These are phyloP conservation scores for Quercus robur DNA, from an alignment of 306 rosid species.

Conservation along the genomic window DNA sequence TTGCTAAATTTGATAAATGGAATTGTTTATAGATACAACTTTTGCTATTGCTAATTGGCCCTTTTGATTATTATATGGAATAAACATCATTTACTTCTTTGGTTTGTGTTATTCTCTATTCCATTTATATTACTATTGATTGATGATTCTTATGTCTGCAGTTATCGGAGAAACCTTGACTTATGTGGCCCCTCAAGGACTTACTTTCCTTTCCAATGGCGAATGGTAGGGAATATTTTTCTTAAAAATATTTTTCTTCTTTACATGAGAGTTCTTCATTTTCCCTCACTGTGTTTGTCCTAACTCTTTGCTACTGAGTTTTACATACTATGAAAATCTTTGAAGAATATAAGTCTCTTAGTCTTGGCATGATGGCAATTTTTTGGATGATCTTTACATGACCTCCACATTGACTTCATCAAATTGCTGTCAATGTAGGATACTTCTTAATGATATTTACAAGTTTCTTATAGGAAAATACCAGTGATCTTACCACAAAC, in stretches of 20 bases:
- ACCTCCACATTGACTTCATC: not conserved
- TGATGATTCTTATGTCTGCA: conserved; percentile 35
- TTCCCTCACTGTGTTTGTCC: not conserved
- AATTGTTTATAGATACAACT: not conserved
- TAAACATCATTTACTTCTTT: not conserved
- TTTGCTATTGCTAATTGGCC: not conserved
- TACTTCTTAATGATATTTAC: not conserved
- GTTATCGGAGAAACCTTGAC: conserved; percentile 90
- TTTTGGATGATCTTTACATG: not conserved
- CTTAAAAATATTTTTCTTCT: not conserved
- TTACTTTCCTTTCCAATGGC: conserved; percentile 74
- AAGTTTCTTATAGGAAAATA: not conserved
- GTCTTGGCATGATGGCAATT: not conserved
- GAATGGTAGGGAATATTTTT: conserved; percentile 66
- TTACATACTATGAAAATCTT: not conserved
- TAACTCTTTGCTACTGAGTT: not conserved
- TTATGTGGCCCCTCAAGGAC: conserved; percentile 54
- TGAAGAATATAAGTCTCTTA: not conserved
- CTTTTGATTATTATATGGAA: not conserved
- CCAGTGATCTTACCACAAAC: not conserved
- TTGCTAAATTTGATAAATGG: not conserved
- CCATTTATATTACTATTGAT: conserved; percentile 16
- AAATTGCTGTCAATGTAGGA: not conserved
- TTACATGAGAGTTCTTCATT: not conserved
- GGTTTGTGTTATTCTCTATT: not conserved